Evolutionary conservation across 2,329 filamentous ascomycete species (phyloP), one percentile per base, ranked within the genome.

Genomic region (Colletotrichum sp.): DNA sequence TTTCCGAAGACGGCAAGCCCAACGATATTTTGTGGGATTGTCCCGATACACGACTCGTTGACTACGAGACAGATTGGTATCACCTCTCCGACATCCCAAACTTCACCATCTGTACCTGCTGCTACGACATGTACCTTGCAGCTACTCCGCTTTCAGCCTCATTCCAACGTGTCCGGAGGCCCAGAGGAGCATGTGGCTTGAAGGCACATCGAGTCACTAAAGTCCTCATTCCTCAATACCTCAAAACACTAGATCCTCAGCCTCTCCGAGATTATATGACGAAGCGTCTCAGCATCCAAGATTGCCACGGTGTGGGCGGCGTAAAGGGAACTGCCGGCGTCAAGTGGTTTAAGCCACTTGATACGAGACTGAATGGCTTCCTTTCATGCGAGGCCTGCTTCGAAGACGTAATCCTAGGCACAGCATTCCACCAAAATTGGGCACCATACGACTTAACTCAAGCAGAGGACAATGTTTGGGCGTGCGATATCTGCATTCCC

Each of bases 51-150:
- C 80, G 83, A 16, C 21, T 65, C 1, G 75, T 85, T 1, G 77
- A 78, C 24, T 85, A 84, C 55, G 73, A 78, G 0, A 77, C 82
- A 1, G 80, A 80, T n/a, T 86, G 84, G 82, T 83, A 85, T 63
- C 79, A 77, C 2, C 64, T 82, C 2, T 72, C 76, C 3, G 79
- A 80, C 5, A 38, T 79, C 4, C 81, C 83, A 0, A 77, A 80
- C 3, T 86, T 83, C 28, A 72, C 83, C 5, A 80, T 88, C 38
- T 89, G 87, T 76, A 86, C 85, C 3, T 79, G 82, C 26, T 89
- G 87, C 76, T 84, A 87, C 38, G 80, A 82, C 8, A 84, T 86
- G 34, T 70, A 86, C 72, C 82, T 88, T 15, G 74, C 81, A 26
- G 26, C 69, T 0, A 86, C 84, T 0, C 60, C 55, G 0, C 80